phyloP scores from a whole-genome alignment of 371 early-diverging fungal genomes.

The Entomophthora muscae region DNA sequence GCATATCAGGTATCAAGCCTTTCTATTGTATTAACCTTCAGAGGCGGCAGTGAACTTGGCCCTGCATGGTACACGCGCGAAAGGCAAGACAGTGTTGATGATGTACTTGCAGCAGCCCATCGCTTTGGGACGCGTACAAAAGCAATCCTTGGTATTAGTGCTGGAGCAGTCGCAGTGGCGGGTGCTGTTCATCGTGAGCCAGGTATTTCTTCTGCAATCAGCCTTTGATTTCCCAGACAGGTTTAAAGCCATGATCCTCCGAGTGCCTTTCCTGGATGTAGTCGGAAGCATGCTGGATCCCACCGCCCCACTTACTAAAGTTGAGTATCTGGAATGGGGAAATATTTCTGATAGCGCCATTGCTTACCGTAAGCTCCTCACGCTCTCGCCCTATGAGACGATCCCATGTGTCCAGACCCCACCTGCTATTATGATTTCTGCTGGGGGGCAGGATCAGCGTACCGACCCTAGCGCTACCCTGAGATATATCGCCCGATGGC shows the following conservation, averaged over 20 bases:
- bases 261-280: slow-evolving; percentile 78
- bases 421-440: background rate
- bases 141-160: background rate
- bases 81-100: slow-evolving; percentile 39
- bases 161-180: slow-evolving; percentile 15
- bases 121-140: slow-evolving; percentile 23
- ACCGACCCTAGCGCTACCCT: background rate
- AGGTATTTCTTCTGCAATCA: slow-evolving; percentile 12
- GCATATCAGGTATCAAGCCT: slow-evolving; percentile 45
- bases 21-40: slow-evolving; percentile 7
- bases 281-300: slow-evolving; percentile 60
- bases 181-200: slow-evolving; percentile 50
- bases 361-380: background rate
- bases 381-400: background rate
- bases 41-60: slow-evolving; percentile 74
- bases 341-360: slow-evolving; percentile 15
- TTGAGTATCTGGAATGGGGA: slow-evolving; percentile 78
- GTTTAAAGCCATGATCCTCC: slow-evolving; percentile 53
- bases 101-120: slow-evolving; percentile 66
- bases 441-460: background rate
- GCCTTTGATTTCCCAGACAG: slow-evolving; percentile 21
- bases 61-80: slow-evolving; percentile 57
- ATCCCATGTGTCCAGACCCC: background rate
- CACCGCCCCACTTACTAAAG: slow-evolving; percentile 48
- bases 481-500: background rate